These are phyloP conservation scores for Cryphonectria carpinicola DNA, from an alignment of 2,329 filamentous ascomycete genomes.

Conservation along the genomic window DNA sequence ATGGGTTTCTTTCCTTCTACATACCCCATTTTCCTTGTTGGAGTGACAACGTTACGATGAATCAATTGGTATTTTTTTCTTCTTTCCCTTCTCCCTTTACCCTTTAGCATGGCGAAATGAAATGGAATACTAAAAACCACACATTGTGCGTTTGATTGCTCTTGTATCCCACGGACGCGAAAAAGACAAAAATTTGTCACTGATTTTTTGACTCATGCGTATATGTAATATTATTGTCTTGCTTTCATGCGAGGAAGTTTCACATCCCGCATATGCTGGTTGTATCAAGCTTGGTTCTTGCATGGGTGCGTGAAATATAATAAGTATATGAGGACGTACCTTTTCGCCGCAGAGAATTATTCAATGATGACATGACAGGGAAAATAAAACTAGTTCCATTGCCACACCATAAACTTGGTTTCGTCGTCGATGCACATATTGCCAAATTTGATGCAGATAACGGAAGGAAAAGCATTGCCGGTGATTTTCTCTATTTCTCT, in stretches of 20 bases:
- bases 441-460: neutral
- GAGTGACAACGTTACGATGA: slow-evolving; percentile 8
- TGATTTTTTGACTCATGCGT: neutral
- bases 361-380: neutral
- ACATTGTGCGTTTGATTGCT: neutral
- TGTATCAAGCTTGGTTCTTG: neutral
- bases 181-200: too few relatives aligned
- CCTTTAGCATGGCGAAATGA: slow-evolving; percentile 19
- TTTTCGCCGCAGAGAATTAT: neutral
- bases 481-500: neutral
- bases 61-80: slow-evolving; percentile 5
- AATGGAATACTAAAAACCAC: slow-evolving; percentile 2
- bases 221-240: neutral
- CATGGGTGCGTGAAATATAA: neutral
- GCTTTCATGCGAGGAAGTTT: neutral
- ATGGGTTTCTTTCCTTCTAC: slow-evolving; percentile 7
- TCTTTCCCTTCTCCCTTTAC: neutral
- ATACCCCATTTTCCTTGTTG: slow-evolving; percentile 7
- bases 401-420: neutral
- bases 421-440: neutral
- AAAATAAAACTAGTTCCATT: neutral
- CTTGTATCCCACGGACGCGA: neutral
- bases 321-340: neutral
- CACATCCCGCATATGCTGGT: neutral
- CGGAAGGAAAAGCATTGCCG: neutral